Evolutionary conservation across 2,329 filamentous ascomycete genomes (phyloP).

Genomic region (Knufia petricola): DNA sequence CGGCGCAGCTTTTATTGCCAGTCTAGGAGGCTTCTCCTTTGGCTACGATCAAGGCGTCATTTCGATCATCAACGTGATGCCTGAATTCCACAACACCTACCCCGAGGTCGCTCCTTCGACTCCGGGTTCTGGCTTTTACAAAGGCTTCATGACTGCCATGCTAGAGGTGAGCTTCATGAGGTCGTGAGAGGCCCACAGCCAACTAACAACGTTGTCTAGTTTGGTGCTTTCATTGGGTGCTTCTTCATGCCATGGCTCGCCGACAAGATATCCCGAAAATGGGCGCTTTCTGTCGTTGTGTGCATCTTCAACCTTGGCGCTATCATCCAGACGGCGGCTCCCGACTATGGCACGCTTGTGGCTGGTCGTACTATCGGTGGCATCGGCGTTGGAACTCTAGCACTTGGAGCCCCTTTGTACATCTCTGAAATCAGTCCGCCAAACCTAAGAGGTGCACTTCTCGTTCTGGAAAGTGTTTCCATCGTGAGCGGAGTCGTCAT

Average conservation of each 20-base stretch:
- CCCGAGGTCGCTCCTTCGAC: conserved; percentile 26
- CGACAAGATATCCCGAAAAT: conserved; percentile 1
- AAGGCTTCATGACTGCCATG: conserved; percentile 38
- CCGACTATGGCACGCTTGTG: conserved; percentile 10
- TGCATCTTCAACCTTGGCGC: conserved; percentile 37
- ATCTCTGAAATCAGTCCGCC: conserved; percentile 19
- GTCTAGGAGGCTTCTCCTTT: conserved; percentile 34
- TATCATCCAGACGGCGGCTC: conserved; percentile 25
- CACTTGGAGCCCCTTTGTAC: conserved; percentile 15
- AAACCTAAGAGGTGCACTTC: conserved; percentile 27
- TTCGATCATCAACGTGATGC: conserved; percentile 37
- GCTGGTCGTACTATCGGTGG: conserved; percentile 26
- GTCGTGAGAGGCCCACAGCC: too few relatives aligned
- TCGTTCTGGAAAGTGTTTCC: conserved; percentile 38
- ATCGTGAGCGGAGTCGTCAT: conserved; percentile 42
- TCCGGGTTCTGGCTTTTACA: conserved; percentile 25
- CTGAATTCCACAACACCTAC: conserved; percentile 34
- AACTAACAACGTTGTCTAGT: too few relatives aligned
- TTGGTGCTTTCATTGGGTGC: conserved; percentile 23
- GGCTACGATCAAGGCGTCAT: conserved; percentile 39
- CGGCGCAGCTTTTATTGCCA: conserved; percentile 35
- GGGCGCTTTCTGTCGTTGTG: conserved; percentile 30
- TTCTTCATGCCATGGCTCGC: not conserved
- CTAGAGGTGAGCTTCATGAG: too few relatives aligned
- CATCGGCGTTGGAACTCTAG: conserved; percentile 30